Conservation (phyloP, 352 stramenopile genomes). For the Globisporangium carolinianum region DNA sequence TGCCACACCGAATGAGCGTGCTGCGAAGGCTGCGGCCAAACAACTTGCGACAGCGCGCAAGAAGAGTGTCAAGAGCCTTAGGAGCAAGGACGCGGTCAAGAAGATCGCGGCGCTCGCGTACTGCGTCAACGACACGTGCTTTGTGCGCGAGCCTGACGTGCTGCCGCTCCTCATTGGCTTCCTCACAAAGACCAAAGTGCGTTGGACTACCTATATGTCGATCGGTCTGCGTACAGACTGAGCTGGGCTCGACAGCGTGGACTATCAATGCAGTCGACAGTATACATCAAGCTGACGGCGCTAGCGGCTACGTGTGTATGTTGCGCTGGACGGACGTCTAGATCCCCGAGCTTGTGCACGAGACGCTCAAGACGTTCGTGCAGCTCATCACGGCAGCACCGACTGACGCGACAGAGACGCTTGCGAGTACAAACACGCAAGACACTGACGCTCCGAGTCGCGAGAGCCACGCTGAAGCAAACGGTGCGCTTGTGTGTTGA, state of each 20-base stretch:
- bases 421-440: background rate
- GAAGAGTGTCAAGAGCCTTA: conserved; percentile 54
- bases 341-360: conserved; percentile 24
- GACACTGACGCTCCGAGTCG: background rate
- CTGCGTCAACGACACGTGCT: conserved; percentile 41
- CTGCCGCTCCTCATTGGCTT: conserved; percentile 41
- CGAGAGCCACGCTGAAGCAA: conserved; percentile 27
- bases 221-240: no score
- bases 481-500: conserved; percentile 21
- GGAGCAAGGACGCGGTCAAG: conserved; percentile 57
- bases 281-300: no score
- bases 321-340: conserved; percentile 8
- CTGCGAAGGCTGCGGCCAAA: conserved; percentile 12
- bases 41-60: conserved; percentile 37
- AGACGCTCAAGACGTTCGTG: conserved; percentile 23
- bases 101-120: conserved; percentile 52
- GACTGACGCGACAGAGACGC: background rate
- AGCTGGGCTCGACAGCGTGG: no score
- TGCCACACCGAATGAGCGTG: background rate
- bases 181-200: conserved; percentile 46
- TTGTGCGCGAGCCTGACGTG: conserved; percentile 56
- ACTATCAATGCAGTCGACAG: no score
- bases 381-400: conserved; percentile 12
- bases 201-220: background rate
- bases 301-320: background rate